Evolutionary conservation across 345 rosid genomes (phyloP), one percentile per base, ranked within the genome.

Genomic region (Murraya paniculata): DNA sequence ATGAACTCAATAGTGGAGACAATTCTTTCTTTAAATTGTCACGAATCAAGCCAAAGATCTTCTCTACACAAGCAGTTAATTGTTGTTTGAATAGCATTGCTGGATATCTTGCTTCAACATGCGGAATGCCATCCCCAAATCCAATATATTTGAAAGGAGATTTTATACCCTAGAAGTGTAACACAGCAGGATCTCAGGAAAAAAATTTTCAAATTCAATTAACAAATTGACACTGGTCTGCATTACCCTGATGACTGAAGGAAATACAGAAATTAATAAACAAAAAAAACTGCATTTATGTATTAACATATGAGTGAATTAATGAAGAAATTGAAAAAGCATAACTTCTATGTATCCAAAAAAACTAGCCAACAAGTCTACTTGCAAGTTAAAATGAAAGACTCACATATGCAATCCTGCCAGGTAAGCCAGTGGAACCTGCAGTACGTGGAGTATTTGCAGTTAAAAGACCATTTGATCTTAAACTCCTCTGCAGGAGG

Each of bases 1-100:
- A 95, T 68, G 60, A 85, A 72, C 87, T 89, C 81, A 95, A 80
- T 50, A 95, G 90, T 27, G 96, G 97, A 48, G 95, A 90, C 60
- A 95, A 84, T 79, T 93, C 99, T 82, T 92, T 95, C 87, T 95
- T 95, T 89, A 95, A 83, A 78, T 94, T 91, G 86, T 95, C 99
- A 77, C 99, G 94, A 77, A 95, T 92, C 85, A 95, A 82, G 77
- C 99, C 99, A 88, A 93, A 95, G 21, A 95, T 93, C 89, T 95
- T 95, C 90, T 95, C 99, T 69, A 95, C 98, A 83, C 97, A 95
- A 81, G 99, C 95, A 68, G 98, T 95, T 71, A 95, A 81, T 78
- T 95, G 99, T 86, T 95, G 99, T 81, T 95, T 95, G 76, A 95
- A 95, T 64, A 95, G 83, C 71, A 94, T 87, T 16, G 97, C 98